Evolutionary conservation across 352 stramenopile genomes (phyloP).

Genomic region (Pythium phragmitis): DNA sequence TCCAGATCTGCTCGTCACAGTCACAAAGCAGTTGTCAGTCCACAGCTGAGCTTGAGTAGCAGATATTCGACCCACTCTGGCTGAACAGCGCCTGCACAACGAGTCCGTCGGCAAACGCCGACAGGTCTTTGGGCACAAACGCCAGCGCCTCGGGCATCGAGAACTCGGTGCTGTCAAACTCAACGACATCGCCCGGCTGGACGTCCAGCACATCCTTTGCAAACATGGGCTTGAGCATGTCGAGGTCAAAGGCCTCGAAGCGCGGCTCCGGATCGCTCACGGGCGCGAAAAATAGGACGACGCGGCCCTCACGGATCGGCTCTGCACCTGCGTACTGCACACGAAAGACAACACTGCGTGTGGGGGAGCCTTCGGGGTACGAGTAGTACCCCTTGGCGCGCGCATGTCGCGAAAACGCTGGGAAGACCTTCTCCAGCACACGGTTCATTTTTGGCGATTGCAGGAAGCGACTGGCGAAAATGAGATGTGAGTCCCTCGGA

Average conservation of each 20-base stretch:
- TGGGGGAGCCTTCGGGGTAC: conserved; percentile 51
- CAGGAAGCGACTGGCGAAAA: conserved; percentile 1
- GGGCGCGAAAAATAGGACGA: conserved; percentile 67
- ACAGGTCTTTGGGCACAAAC: conserved; percentile 60
- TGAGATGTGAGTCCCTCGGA: not conserved
- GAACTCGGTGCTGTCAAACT: conserved; percentile 67
- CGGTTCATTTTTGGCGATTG: conserved; percentile 48
- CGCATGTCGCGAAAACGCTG: conserved; percentile 47
- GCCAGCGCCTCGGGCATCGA: conserved; percentile 52
- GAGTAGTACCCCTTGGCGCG: conserved; percentile 52
- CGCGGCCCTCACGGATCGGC: conserved; percentile 41
- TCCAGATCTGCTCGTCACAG: conserved; percentile 38
- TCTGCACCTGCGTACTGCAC: conserved; percentile 43
- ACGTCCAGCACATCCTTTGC: conserved; percentile 64
- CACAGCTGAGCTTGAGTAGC: not conserved
- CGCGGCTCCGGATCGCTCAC: conserved; percentile 41
- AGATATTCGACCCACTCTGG: conserved; percentile 33
- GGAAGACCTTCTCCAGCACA: conserved; percentile 68
- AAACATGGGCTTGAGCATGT: conserved; percentile 58
- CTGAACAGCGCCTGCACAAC: conserved; percentile 70
- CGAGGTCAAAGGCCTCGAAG: conserved; percentile 57
- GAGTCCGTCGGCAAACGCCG: conserved; percentile 41
- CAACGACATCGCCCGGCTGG: conserved; percentile 47
- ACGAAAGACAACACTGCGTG: conserved; percentile 52
- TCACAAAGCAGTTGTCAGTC: not conserved